Evolutionary conservation across 352 stramenopile species (phyloP).

Genomic region (Peronospora destructor): DNA sequence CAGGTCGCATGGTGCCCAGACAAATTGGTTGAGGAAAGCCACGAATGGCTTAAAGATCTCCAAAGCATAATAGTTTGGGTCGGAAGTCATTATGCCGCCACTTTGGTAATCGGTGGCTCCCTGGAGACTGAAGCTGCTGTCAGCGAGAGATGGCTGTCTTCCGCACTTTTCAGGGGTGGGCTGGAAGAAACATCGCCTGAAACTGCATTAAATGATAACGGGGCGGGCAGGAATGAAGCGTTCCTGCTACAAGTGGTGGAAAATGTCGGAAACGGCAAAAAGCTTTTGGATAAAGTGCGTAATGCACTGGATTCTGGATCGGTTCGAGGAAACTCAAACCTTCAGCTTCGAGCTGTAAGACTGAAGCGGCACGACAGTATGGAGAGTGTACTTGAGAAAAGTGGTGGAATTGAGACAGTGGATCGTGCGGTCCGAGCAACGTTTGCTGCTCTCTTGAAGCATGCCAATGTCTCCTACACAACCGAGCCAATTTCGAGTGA

Average conservation of each 20-base stretch:
- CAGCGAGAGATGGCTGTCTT: slow-evolving; percentile 43
- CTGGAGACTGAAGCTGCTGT: slow-evolving; percentile 7
- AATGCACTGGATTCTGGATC: slow-evolving; percentile 52
- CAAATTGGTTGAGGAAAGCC: slow-evolving; percentile 24
- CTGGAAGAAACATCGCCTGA: slow-evolving; percentile 26
- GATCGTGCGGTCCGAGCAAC: slow-evolving; percentile 71
- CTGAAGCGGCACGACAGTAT: slow-evolving; percentile 81
- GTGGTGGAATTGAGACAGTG: slow-evolving; percentile 71
- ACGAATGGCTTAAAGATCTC: slow-evolving; percentile 51
- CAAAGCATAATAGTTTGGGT: slow-evolving; percentile 58
- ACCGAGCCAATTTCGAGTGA: slow-evolving; percentile 54
- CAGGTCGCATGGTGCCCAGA: slow-evolving; percentile 8
- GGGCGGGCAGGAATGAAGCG: slow-evolving; percentile 34
- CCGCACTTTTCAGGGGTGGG: slow-evolving; percentile 50
- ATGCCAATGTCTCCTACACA: slow-evolving; percentile 71
- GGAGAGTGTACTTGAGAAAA: slow-evolving; percentile 78
- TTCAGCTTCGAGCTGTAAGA: slow-evolving; percentile 45
- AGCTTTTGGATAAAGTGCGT: slow-evolving; percentile 75
- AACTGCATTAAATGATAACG: slow-evolving; percentile 3
- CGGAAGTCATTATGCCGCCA: slow-evolving; percentile 54
- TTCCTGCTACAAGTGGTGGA: slow-evolving; percentile 72
- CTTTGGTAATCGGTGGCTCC: slow-evolving; percentile 44
- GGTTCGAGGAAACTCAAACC: slow-evolving; percentile 35
- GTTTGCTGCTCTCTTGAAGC: slow-evolving; percentile 77
- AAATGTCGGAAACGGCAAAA: slow-evolving; percentile 65